Base-by-base conservation (phyloP, 148 eudicot genomes). In the Camellia sinensis region DNA sequence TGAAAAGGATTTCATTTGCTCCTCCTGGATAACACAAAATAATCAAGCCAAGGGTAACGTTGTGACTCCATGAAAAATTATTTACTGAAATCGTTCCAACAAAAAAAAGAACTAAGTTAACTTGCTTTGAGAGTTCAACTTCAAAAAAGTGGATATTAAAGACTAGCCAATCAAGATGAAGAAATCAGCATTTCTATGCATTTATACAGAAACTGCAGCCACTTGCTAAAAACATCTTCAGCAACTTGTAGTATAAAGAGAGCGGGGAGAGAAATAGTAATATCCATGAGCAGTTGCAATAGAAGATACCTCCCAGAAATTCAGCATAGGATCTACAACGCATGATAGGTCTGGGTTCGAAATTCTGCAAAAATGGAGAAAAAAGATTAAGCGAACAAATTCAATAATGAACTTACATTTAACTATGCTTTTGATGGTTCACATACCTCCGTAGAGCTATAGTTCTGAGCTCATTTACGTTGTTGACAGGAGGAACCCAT, bases 401-500 rank as follows among this genome's bases (percentile, higher is more conserved):
- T 53, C 7, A 54, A 78, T 37, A 61, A 77, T 59, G 29, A 71
- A 71, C 67, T 52, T 77, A 75, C 57, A 11, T 48, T 22, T 71
- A 59, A 29, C 45, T 56, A 53, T 63, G 44, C 7, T 48, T 63
- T n/a, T 41, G 18, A 81, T 40, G 59, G 45, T 78, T 44, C 46
- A 80, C 79, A 77, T 86, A 93, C 98, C 92, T 90, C 78, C 85
- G 72, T 7, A 80, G 71, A 85, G 97, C 91, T 76, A 96, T 94
- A 81, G 85, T 87, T 82, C 85, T 90, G 63, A 96, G 92, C 81
- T 96, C 99, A 80, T 84, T 83, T 41, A 90, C 29, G 76, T 96
- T 93, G 80, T 72, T 56, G 72, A 94, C 94, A 74, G 98, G 82
- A 57, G 99, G 99, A 71, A 96, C 98, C 99, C 99, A 96, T 80